Base-by-base conservation (phyloP, 2,329 filamentous ascomycete genomes). In the Penicillium concentricum region DNA sequence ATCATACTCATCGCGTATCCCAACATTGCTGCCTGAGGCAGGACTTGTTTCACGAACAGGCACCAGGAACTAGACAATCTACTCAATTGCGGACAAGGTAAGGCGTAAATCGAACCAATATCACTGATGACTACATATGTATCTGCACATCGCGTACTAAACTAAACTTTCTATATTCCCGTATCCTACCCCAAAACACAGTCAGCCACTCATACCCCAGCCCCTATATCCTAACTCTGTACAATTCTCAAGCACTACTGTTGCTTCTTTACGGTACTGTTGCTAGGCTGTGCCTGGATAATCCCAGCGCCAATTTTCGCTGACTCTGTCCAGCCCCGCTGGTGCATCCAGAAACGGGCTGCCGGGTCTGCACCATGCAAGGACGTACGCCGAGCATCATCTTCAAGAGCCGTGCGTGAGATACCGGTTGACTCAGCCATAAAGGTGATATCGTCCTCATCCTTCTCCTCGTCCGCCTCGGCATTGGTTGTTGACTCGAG, bases 401-500 rank as follows among this genome's bases (percentile, higher is more conserved):
- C 74, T 54, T 79, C 77, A 10, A 79, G 68, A 18, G 69, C 68
- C 26, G 65, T 60, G 12, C 72, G 69, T 2, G 74, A 74, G 30
- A 77, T 73, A 37, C 69, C 64, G 18, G 66, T 60, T 1, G 65
- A 22, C n/a, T 61, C 53, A 28, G 56, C 51, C 2, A 54, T 38
- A 5, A 55, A 50, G 0, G 54, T 41, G 5, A 46, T 35, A 9
- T 57, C 45, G 4, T 55, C 52, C 6, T 60, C 53, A 2, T 62
- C 63, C 2, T 62, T 56, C n/a, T 67, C 64, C 16, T 67, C 67
- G 6, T 67, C 66, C 13, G 30, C 62, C 28, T 66, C 63, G 1
- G 59, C 56, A 5, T 56, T 59, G 4, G 67, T 44, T 2, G 64
- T 71, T 2, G 71, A 68, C 32, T 91, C 84, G 2, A 97, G 82